Base-by-base conservation (phyloP, 306 rosid species). In the Acmispon strigosus region DNA sequence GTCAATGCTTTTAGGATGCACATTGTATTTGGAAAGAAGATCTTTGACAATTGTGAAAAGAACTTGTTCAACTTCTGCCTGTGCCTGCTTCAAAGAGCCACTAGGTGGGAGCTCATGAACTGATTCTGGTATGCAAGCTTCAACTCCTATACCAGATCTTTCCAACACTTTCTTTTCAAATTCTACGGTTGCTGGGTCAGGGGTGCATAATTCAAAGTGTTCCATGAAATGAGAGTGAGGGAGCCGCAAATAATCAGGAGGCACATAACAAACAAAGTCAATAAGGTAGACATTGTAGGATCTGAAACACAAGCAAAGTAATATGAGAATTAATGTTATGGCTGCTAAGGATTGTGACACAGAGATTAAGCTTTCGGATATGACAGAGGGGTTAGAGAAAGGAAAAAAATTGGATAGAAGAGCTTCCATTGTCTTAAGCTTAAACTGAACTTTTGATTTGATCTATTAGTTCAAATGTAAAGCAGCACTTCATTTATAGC, bases 61-160 rank as follows among this genome's bases (percentile, higher is more conserved):
- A 55, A 87, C 92, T 56, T 67, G 7, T 74, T 87, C 84, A 6
- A 75, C 62, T 73, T 92, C 96, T 8, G 52, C 78, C 15, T 32
- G 48, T 14, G 77, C 56, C 4, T 16, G 7, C 22, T 56, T 39
- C 7, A 65, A 8, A 14, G 88, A 80, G 36, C 53, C 29, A 60
- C 32, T 0, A 0, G 84, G 84, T 0, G 88, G 96, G 29, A 85
- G 24, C 76, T 72, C 73, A 29, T 87, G 92, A 73, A 80, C 17
- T 44, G 89, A n/a, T 41, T 43, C 45, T 14, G 97, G 93, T 78
- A 81, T 51, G 75, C 91, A 82, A 5, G 92, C 70, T 17, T 85
- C 87, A 11, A 18, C 76, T 48, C 96, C 89, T 8, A 91, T 80
- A 3, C 97, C 92, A 0, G 93, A 89, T 76, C 86, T 83, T 63